These are phyloP conservation scores for Mikania micrantha DNA, from an alignment of 129 eudicot species.

Conservation along the genomic window DNA sequence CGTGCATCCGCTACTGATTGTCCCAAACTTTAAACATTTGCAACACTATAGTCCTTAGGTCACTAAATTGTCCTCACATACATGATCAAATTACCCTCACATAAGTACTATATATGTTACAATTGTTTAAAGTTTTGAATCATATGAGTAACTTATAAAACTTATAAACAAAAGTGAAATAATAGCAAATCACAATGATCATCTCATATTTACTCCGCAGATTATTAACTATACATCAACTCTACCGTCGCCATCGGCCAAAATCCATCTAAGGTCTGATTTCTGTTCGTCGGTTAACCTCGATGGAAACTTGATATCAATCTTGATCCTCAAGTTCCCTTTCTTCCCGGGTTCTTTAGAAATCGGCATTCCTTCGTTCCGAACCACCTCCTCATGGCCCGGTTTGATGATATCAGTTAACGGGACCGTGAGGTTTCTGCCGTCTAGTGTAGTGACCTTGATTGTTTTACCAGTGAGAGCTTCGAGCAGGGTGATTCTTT, in stretches of 20 bases:
- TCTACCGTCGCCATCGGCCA: conserved; percentile 33
- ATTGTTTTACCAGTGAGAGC: conserved; percentile 42
- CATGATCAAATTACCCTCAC: too few species aligned
- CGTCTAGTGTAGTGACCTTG: conserved; percentile 54
- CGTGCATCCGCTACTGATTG: too few species aligned
- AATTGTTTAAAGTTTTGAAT: too few species aligned
- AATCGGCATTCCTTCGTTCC: conserved; percentile 74
- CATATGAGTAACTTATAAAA: too few species aligned
- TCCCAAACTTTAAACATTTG: too few species aligned
- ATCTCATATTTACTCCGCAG: too few species aligned
- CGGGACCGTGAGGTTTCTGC: conserved; percentile 40
- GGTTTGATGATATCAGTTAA: conserved; percentile 57
- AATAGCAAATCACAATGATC: too few species aligned
- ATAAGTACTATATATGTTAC: too few species aligned
- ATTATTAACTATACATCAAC: conserved; percentile 27
- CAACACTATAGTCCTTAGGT: too few species aligned
- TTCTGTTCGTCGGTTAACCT: conserved; percentile 68
- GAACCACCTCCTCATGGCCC: conserved; percentile 55
- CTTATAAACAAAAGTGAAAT: too few species aligned
- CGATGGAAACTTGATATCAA: conserved; percentile 72
- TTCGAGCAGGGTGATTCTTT: conserved; percentile 64
- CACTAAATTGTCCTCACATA: too few species aligned
- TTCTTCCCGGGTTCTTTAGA: conserved; percentile 77
- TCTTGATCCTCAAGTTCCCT: conserved; percentile 66
- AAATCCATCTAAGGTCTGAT: conserved; percentile 54